Evolutionary conservation across 2,329 filamentous ascomycete genomes (phyloP), one percentile per base, ranked within the genome.

Genomic region (Amauroascus niger): DNA sequence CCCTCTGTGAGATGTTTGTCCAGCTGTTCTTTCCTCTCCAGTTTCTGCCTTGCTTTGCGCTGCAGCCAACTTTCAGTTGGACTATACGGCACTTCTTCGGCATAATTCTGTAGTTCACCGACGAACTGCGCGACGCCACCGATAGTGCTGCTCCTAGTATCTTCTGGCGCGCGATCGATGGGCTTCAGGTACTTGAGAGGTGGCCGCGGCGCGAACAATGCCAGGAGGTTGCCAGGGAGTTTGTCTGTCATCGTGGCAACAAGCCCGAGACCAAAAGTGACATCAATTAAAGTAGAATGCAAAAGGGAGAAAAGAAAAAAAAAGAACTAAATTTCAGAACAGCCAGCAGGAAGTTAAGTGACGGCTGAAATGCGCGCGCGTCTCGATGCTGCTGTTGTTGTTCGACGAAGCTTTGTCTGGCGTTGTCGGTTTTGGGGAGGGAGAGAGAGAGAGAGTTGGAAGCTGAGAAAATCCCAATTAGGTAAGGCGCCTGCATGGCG

Each of bases 1-100:
- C 75, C 84, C 55, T 89, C 83, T 0, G 75, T 80, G 32, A 84
- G 60, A 33, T 83, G 72, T 58, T 79, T 78, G 68, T 87, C 78
- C 57, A 86, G 74, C 52, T 78, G 76, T 55, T 81, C 78, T 69
- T 84, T 80, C 74, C 89, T 90, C 75, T 97, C 91, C 43, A 77
- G 69, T 75, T 86, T 88, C 68, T 88, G 80, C 59, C 90, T 84
- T 71, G 95, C 88, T 72, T 87, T 86, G 64, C 80, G 79, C 73
- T 97, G 83, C 62, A 96, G 77, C 88, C 89, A 95, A 69, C 89
- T 95, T 73, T 97, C 93, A 1, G 88, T 95, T 3, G 89, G 84
- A 52, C 81, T 74, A 65, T 88, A 95, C 6, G 79, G 77, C 60
- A 89, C 84, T 8, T 83, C 83, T 62, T 88, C 81, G 67, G 86